Base-by-base conservation (phyloP, 495 filamentous ascomycete species). In the Thermochaetoides thermophila region DNA sequence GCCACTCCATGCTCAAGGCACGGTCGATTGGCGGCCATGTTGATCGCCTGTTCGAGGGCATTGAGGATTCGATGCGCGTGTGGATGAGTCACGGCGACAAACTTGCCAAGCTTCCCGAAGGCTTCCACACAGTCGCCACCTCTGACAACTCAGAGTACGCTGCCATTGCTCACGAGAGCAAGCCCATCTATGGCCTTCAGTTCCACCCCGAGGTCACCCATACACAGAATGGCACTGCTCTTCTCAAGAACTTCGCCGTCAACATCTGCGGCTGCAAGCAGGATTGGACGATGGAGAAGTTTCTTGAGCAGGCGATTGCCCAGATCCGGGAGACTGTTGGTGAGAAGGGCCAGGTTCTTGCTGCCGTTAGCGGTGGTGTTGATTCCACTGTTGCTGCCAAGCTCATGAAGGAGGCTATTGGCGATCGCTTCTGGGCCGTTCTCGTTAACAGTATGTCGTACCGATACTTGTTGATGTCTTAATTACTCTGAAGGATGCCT, bases 71-170 rank as follows among this genome's bases (percentile, higher is more conserved):
- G 34, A 69, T 80, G 43, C 45, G 49, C 31, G 57, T 79, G 5
- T 92, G 72, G 67, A 94, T 94, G 85, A 80, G 73, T 38, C 85
- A 94, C 49, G 74, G 74, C 22, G 85, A 94, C 48, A 89, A 91
- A 61, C 68, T 94, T 3, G 64, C 60, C 14, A 56, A 71, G 20
- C 61, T 93, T 13, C 85, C 85, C 11, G 59, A 73, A 5, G 65
- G 63, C 4, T 94, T 87, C 56, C 50, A 68, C 29, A 71, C 67
- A 15, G 72, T 93, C 31, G 85, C 81, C 14, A 76, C 64, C 5
- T 82, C 84, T 7, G 34, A 51, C 22, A 89, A 93, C 56, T 76
- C 49, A 1, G 66, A 74, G 6, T 89, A 71, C 48, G 85, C 85
- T 3, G 82, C 69, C 27, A 89, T 94, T 44, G 85, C 79, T 7